phyloP scores from a whole-genome alignment of 2,329 filamentous ascomycete genomes.

The Fusarium illudens region DNA sequence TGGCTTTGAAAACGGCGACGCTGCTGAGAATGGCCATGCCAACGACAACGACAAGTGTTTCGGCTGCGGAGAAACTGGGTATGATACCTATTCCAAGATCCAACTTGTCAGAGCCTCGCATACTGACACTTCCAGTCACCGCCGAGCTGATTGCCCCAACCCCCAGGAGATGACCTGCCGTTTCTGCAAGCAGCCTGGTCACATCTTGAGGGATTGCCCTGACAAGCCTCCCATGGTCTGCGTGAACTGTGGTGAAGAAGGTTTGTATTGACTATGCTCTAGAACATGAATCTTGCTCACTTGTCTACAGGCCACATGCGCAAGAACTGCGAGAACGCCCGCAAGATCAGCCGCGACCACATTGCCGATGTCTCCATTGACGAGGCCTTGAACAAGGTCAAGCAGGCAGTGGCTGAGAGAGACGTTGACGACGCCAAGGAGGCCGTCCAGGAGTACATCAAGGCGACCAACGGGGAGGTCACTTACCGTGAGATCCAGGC shows the following conservation, averaged over 20 bases:
- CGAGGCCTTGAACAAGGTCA: conserved; percentile 66
- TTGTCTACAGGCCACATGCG: conserved; percentile 60
- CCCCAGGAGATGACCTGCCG: conserved; percentile 48
- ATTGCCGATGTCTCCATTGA: conserved; percentile 61
- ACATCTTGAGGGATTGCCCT: conserved; percentile 70
- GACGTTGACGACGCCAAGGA: conserved; percentile 72
- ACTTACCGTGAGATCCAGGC: conserved; percentile 70
- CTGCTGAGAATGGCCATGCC: conserved; percentile 4
- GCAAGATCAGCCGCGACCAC: conserved; percentile 63
- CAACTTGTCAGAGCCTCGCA: background rate
- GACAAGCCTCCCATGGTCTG: conserved; percentile 64
- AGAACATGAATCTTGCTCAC: conserved; percentile 13
- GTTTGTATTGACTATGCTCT: conserved; percentile 47
- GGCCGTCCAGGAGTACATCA: conserved; percentile 67
- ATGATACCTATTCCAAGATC: conserved; percentile 5
- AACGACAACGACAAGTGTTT: conserved; percentile 46
- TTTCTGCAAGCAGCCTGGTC: conserved; percentile 61
- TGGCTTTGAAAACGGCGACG: conserved; percentile 8
- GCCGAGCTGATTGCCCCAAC: conserved; percentile 49
- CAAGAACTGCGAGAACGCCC: conserved; percentile 65
- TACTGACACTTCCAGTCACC: conserved; percentile 36
- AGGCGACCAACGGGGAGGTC: conserved; percentile 61
- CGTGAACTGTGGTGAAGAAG: conserved; percentile 68
- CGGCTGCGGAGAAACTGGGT: conserved; percentile 50
- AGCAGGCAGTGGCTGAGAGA: conserved; percentile 58